Base-by-base conservation (phyloP, 257 asterid genomes). In the Penstemon newberryi region DNA sequence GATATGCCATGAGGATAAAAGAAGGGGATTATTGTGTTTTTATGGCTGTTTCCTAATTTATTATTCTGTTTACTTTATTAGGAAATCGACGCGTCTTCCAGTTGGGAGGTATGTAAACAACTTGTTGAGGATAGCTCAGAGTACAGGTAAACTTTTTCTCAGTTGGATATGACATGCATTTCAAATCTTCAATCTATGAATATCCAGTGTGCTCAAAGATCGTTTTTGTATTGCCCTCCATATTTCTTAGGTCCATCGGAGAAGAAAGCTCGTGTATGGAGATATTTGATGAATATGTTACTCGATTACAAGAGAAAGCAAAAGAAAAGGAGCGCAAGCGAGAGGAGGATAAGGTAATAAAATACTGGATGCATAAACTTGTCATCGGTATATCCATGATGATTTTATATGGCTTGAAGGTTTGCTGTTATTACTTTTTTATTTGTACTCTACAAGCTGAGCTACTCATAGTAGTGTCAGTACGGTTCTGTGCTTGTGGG, bases 271-370 rank as follows among this genome's bases (percentile, higher is more conserved):
- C 57, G 33, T 85, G 94, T 70, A 84, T 62, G 81, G 97, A 80
- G 75, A 74, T 84, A 70, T 94, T 90, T 71, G 90, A 91, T 77
- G 99, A 91, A 61, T 82, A 85, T 75, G 67, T 89, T 71, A 78
- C 84, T 63, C 94, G 92, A 73, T 63, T 89, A 82, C 96, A 80
- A 79, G 99, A 90, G 83, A 94, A 88, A 77, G 74, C 72, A 12
- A 90, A 85, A 83, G 99, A 91, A 47, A 94, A 91, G 83, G 99
- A 90, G 66, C 96, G 96, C 56, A 90, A 86, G 77, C 85, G 97
- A 65, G 97, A 90, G 72, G 98, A 92, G 76, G 98, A 90, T 56
- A 92, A 92, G 95, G 98, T 90, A 75, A 74, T 5, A 38, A 64
- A 66, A 75, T 36, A 51, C 60, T 54, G 18, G 68, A 64, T 45